These are phyloP conservation scores for Stagonosporopsis chrysanthemi DNA, from an alignment of 2,329 filamentous ascomycete species.

Conservation along the genomic window DNA sequence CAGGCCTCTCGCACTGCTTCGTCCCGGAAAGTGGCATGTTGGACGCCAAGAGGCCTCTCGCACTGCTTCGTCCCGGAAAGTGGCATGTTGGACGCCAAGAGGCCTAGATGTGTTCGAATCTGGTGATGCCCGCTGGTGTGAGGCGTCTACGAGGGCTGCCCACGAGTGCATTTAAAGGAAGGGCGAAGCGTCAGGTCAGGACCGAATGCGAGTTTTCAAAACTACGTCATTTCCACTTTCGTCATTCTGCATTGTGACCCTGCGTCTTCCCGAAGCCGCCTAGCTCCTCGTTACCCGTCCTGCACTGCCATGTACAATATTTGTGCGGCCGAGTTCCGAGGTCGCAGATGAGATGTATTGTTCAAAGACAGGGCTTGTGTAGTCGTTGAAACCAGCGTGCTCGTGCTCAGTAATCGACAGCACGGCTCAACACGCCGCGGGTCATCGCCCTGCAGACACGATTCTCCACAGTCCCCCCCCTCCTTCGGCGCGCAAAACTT, in stretches of 20 bases:
- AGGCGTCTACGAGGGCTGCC: conserved; percentile 28
- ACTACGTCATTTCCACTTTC: conserved; percentile 37
- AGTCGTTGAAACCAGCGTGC: background rate
- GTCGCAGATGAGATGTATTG: too few species aligned
- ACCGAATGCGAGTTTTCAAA: conserved; percentile 25
- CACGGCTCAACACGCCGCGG: background rate
- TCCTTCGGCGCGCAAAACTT: conserved; percentile 25
- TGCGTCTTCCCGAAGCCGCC: conserved; percentile 18
- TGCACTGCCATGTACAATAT: background rate
- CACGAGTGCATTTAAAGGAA: conserved; percentile 32
- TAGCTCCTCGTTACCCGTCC: background rate
- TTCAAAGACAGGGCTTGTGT: background rate
- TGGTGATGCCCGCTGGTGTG: conserved; percentile 28
- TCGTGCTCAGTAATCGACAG: background rate
- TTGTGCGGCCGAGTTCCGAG: background rate
- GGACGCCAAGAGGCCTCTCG: conserved; percentile 41
- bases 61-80: conserved; percentile 30
- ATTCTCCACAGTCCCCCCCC: conserved; percentile 18
- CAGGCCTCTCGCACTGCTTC: conserved; percentile 25
- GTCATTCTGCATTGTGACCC: conserved; percentile 43
- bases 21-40: conserved; percentile 24
- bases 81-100: conserved; percentile 35
- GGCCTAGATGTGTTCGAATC: conserved; percentile 45
- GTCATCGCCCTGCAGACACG: conserved; percentile 1
- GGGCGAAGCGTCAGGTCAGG: conserved; percentile 12